Base-by-base conservation (phyloP, 805 yeast genomes). In the Ascoidea rubescens region DNA sequence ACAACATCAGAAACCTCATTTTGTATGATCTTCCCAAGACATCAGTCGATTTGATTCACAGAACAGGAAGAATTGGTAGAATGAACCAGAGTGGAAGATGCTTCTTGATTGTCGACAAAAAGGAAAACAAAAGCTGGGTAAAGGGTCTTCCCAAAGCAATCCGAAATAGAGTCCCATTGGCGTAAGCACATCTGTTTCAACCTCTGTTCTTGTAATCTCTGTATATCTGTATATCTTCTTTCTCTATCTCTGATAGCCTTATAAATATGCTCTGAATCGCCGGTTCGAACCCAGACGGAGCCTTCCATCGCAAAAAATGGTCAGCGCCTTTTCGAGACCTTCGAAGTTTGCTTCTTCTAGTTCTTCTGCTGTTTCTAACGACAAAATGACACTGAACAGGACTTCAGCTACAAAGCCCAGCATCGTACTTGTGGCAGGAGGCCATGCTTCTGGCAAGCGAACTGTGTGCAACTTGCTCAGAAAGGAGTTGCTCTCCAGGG, bases 31-130 rank as follows among this genome's bases (percentile, higher is more conserved):
- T 89, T 48, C 99, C 99, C 5, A 75, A 77, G 51, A 82, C 84
- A 14, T 78, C 96, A 0, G 82, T 87, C 17, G 98, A 91, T 66
- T 71, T 91, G 54, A 80, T 91, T 21, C 98, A 91, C 64, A 72
- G 99, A 55, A 84, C 87, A 1, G 99, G 99, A 1, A 78, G 99
- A 67, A 91, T 97, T 0, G 97, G 96, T 2, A 71, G 99, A 64
- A 82, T 90, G 85, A 86, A 84, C 48, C 88, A 84, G 61, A 74
- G 84, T 44, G 99, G 99, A 12, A 75, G 96, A 55, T 96, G 87
- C 1, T 83, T 88, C 56, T 70, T 93, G 60, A 78, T 91, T 50
- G 82, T 84, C 31, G 84, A 82, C 55, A 80, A 81, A 56, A 66
- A 64, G 47, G 84, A 79, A 55, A 73, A 77, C n/a, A 82, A 83